Evolutionary conservation across 495 filamentous ascomycete genomes (phyloP).

Genomic region (Hypoxylon fragiforme): DNA sequence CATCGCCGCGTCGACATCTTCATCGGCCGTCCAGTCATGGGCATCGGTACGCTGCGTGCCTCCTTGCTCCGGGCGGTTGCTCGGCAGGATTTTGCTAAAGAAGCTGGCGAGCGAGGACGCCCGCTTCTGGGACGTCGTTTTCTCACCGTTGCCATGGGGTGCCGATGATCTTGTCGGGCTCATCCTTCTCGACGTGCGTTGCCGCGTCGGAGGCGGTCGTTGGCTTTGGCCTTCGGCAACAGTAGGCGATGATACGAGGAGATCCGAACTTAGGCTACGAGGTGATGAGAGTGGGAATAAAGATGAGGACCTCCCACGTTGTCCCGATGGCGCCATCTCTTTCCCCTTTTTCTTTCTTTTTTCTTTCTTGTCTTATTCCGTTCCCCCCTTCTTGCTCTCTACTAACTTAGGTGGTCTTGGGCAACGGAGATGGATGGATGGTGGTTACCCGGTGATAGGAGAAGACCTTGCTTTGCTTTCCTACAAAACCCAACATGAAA

Average conservation of each 20-base stretch:
- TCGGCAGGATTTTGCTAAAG: slow-evolving; percentile 44
- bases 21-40: slow-evolving; percentile 24
- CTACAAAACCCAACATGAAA: too few species aligned
- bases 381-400: too few species aligned
- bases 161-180: slow-evolving; percentile 9
- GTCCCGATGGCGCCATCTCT: slow-evolving; percentile 17
- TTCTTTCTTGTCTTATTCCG: too few species aligned
- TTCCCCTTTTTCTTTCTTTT: too few species aligned
- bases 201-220: slow-evolving; percentile 20
- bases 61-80: slow-evolving; percentile 48
- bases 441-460: slow-evolving; percentile 12
- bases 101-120: slow-evolving; percentile 38
- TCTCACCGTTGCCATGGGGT: not conserved
- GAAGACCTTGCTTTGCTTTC: not conserved
- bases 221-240: slow-evolving; percentile 21
- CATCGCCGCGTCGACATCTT: slow-evolving; percentile 14
- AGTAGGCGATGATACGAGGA: slow-evolving; percentile 16
- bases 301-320: slow-evolving; percentile 19
- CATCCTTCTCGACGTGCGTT: slow-evolving; percentile 20
- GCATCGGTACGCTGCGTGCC: slow-evolving; percentile 36
- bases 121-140: slow-evolving; percentile 29
- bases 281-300: slow-evolving; percentile 18
- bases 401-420: not conserved
- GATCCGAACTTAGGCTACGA: slow-evolving; percentile 13
- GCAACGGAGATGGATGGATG: slow-evolving; percentile 2